Base-by-base conservation (phyloP, 2,329 filamentous ascomycete species). In the Xylariaceae sp. region DNA sequence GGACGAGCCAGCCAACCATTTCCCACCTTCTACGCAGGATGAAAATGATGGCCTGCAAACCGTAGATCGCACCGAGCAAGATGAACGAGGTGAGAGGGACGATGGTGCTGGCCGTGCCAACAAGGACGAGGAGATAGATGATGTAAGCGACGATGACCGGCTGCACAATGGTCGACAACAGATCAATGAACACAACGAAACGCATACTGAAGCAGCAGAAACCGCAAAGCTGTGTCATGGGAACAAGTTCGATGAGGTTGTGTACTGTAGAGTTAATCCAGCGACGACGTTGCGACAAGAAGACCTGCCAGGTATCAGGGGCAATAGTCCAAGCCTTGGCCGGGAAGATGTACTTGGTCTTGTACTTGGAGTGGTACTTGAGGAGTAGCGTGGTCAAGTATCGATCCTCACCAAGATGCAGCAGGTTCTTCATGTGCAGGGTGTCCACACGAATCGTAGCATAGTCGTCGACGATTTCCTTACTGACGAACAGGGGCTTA, bases 121-220 rank as follows among this genome's bases (percentile, higher is more conserved):
- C 76, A 45, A 88, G 82, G 53, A 92, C 88, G 72, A 99, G 88
- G 61, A 99, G 82, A 74, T 97, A 99, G 58, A 83, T 82, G 66
- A 99, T 88, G 72, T 97, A 99, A 8, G 86, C 90, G 17, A 97
- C 82, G 1, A 90, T 94, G 60, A 97, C 91, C 2, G 94, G 94
- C 72, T 96, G 92, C 53, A 97, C 87, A 58, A 97, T 77, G 1
- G 94, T 99, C 58, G 90, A 94, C 64, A 99, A 80, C 68, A 99
- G 79, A 75, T 99, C 94, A 67, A 99, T 75, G 71, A 99, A 96
- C 67, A 99, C 92, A 60, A 99, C 84, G 75, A 99, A 99, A 70
- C 94, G 88, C 94, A 99, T 99, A 76, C 90, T 95, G 81, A 99
- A 99, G 78, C 94, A 99, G 82, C 94, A 99, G 87, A 99, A 99